These are phyloP conservation scores for Mortierella sp. DNA, from an alignment of 371 early-diverging fungal species.

Conservation along the genomic window DNA sequence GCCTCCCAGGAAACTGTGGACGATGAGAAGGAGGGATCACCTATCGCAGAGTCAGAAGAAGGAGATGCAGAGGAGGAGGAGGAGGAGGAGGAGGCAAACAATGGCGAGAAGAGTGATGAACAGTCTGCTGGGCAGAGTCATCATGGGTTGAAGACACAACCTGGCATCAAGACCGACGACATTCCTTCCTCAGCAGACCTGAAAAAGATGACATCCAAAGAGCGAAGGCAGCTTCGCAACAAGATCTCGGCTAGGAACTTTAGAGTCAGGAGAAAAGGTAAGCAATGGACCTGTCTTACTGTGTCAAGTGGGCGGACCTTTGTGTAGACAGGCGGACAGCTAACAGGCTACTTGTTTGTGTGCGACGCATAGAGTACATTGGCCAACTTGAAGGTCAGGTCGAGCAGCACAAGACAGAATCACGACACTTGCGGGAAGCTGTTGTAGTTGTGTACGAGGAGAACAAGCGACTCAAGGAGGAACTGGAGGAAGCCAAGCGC, in stretches of 20 bases:
- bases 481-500: conserved; percentile 25
- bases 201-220: conserved; percentile 77
- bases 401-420: conserved; percentile 64
- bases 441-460: conserved; percentile 36
- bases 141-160: conserved; percentile 41
- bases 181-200: conserved; percentile 32
- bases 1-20: conserved; percentile 8
- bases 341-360: too few relatives aligned
- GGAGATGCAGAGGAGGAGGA: neutral
- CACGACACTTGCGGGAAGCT: conserved; percentile 40
- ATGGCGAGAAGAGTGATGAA: neutral
- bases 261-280: conserved; percentile 87
- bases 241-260: conserved; percentile 92
- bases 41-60: conserved; percentile 6
- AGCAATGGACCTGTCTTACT: conserved; percentile 9
- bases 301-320: too few relatives aligned
- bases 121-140: conserved; percentile 14
- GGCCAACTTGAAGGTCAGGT: conserved; percentile 83
- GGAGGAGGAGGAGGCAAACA: conserved; percentile 9
- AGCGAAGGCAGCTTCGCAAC: conserved; percentile 89
- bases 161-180: conserved; percentile 50
- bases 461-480: conserved; percentile 36
- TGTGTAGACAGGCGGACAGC: too few relatives aligned
- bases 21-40: conserved; percentile 10
- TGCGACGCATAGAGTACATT: conserved; percentile 73